Conservation (phyloP, 495 filamentous ascomycete genomes). For the Talaromyces stipitatus region DNA sequence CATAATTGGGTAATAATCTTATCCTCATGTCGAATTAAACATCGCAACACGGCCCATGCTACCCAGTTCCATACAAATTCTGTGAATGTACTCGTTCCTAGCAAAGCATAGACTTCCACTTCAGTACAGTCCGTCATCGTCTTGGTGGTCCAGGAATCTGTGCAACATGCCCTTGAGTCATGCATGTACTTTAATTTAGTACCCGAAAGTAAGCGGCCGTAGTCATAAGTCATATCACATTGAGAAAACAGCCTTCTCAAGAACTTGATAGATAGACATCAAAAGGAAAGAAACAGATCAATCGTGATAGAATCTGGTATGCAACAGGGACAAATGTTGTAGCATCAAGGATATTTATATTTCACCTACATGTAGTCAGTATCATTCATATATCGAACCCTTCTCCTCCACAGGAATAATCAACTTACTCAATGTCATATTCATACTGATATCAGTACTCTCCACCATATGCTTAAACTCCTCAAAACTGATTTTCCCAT, state of each 20-base stretch:
- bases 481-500: slow-evolving; percentile 98
- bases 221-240: neutral
- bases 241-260: neutral
- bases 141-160: neutral
- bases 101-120: neutral
- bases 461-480: slow-evolving; percentile 99
- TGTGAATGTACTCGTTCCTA: neutral
- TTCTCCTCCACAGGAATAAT: neutral
- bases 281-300: neutral
- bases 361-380: slow-evolving; percentile 24
- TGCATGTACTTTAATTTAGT: neutral
- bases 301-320: neutral
- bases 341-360: slow-evolving; percentile 13
- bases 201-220: neutral
- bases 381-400: neutral
- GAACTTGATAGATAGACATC: neutral
- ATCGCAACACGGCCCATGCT: neutral
- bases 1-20: too few species aligned
- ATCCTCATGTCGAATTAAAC: too few species aligned
- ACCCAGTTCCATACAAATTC: neutral
- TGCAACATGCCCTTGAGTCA: neutral
- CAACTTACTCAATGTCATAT: slow-evolving; percentile 88
- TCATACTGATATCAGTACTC: slow-evolving; percentile 94
- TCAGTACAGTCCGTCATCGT: neutral
- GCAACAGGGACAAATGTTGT: neutral